phyloP scores from a whole-genome alignment of 768 basidiomycete species.

The Coprinopsis strossmayeri region DNA sequence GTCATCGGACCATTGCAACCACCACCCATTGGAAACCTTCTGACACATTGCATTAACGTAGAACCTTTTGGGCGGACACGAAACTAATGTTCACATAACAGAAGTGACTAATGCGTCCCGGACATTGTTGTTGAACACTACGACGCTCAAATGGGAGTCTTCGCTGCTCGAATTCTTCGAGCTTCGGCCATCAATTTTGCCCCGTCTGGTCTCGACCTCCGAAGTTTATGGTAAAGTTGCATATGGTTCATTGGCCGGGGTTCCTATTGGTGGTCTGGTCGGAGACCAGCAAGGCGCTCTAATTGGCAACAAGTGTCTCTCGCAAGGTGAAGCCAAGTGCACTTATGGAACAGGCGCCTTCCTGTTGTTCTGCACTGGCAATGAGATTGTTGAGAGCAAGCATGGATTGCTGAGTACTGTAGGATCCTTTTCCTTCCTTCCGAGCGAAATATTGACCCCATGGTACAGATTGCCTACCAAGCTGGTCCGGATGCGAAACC shows the following conservation, averaged over 20 bases:
- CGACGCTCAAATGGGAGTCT: slow-evolving; percentile 77
- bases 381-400: slow-evolving; percentile 74
- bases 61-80: slow-evolving; percentile 75
- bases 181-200: slow-evolving; percentile 70
- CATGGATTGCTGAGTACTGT: slow-evolving; percentile 91
- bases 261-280: slow-evolving; percentile 86
- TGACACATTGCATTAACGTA: slow-evolving; percentile 3
- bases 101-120: slow-evolving; percentile 97
- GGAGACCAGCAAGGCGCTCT: slow-evolving; percentile 99
- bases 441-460: slow-evolving; percentile 2
- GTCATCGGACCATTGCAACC: too few relatives aligned
- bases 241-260: slow-evolving; percentile 59
- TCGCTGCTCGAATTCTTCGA: slow-evolving; percentile 84
- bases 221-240: slow-evolving; percentile 84
- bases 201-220: slow-evolving; percentile 83
- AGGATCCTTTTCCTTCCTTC: slow-evolving; percentile 15
- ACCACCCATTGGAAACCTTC: background rate
- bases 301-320: slow-evolving; percentile 92
- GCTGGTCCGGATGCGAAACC: slow-evolving; percentile 72
- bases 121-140: slow-evolving; percentile 84
- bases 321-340: slow-evolving; percentile 91
- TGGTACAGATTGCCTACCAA: slow-evolving; percentile 76
- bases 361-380: slow-evolving; percentile 90
- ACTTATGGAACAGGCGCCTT: slow-evolving; percentile 98
- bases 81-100: slow-evolving; percentile 70